Conservation (phyloP, 2,329 filamentous ascomycete species). For the Allantophomopsis lycopodina region DNA sequence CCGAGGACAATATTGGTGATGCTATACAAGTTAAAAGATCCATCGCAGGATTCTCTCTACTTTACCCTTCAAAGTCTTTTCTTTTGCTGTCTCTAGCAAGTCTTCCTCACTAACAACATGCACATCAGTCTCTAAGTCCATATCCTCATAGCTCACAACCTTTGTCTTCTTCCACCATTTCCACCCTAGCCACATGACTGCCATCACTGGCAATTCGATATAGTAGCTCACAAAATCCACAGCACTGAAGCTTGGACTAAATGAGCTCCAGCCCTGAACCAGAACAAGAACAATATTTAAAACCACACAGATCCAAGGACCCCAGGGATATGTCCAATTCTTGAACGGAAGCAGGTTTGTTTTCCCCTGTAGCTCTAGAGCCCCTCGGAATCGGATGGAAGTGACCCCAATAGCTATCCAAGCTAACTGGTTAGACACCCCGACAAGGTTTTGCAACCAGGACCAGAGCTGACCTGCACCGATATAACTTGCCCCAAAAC, state of each 20-base stretch:
- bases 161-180: conserved; percentile 33
- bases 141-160: conserved; percentile 27
- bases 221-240: conserved; percentile 52
- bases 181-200: conserved; percentile 39
- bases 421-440: conserved; percentile 52
- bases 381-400: conserved; percentile 50
- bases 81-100: conserved; percentile 13
- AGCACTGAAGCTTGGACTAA: conserved; percentile 40
- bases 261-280: conserved; percentile 49
- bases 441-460: conserved; percentile 55
- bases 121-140: conserved; percentile 37
- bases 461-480: conserved; percentile 51
- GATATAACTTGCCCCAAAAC: conserved; percentile 52
- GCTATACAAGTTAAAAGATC: conserved; percentile 11
- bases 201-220: conserved; percentile 46
- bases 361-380: conserved; percentile 40
- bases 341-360: conserved; percentile 48
- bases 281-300: conserved; percentile 46
- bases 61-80: conserved; percentile 13
- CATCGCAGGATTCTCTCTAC: conserved; percentile 12
- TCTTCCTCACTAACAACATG: conserved; percentile 14
- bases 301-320: conserved; percentile 39
- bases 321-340: conserved; percentile 53
- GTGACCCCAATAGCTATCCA: conserved; percentile 53
- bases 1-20: too few species aligned